A percentile compares a stretch with the other conserved stretches of the same genome.
Evolutionary conservation across 331 rosid species (phyloP).

Genomic region (Malus hybrid): DNA sequence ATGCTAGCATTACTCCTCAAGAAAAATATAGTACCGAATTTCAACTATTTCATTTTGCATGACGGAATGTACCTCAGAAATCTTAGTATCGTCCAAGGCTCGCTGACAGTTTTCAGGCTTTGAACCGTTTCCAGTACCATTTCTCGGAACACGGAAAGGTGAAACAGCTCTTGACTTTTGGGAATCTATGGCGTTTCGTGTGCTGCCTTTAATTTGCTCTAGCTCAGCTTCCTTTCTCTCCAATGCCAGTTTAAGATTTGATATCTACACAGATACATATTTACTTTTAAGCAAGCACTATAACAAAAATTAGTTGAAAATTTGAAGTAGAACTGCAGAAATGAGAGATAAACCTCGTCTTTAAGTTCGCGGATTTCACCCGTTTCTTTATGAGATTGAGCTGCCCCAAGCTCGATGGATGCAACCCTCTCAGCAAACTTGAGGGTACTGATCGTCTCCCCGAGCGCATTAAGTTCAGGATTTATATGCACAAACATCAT

Average conservation of each 20-base stretch:
- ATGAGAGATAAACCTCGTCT: constrained; percentile 61
- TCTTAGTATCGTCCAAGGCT: constrained; percentile 49
- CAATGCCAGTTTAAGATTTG: constrained; percentile 64
- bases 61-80: constrained; percentile 46
- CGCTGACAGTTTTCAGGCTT: constrained; percentile 53
- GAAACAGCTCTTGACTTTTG: constrained; percentile 78
- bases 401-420: constrained; percentile 92
- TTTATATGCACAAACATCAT: constrained; percentile 98
- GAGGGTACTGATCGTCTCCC: constrained; percentile 97
- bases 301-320: neutral
- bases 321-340: constrained; percentile 4
- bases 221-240: constrained; percentile 82
- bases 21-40: neutral
- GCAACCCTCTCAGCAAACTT: constrained; percentile 98
- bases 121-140: constrained; percentile 29
- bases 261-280: constrained; percentile 33
- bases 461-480: constrained; percentile 78
- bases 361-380: constrained; percentile 84
- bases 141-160: constrained; percentile 65
- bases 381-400: constrained; percentile 82
- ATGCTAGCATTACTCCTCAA: neutral
- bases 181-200: constrained; percentile 38
- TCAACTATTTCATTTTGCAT: neutral
- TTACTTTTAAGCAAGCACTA: neutral
- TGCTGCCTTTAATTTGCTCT: constrained; percentile 53